A percentile compares a stretch with the other conserved stretches of the same genome.
phyloP scores from a whole-genome alignment of 805 yeast genomes.

The Cyberlindnera misumaiensis region DNA sequence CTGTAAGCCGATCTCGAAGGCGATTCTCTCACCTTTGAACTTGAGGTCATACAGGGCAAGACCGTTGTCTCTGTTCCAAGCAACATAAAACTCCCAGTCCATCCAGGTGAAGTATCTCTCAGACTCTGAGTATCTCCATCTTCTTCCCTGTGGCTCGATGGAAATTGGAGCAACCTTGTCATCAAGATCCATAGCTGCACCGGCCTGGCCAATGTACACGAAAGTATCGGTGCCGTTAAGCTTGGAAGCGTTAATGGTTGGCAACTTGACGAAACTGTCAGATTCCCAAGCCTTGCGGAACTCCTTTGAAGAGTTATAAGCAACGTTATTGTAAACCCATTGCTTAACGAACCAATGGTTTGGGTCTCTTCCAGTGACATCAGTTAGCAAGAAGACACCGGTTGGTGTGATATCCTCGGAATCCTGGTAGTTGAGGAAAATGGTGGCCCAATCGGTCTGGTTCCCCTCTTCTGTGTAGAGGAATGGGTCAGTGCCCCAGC shows the following conservation, averaged over 20 bases:
- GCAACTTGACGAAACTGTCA: conserved; percentile 14
- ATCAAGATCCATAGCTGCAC: conserved; percentile 19
- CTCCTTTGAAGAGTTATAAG: conserved; percentile 20
- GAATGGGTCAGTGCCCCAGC: conserved; percentile 22
- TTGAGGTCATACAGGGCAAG: conserved; percentile 21
- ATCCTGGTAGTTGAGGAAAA: conserved; percentile 17
- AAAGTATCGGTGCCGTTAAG: conserved; percentile 6
- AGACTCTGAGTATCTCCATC: conserved; percentile 21
- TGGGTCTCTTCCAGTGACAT: conserved; percentile 21
- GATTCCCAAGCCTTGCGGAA: conserved; percentile 26
- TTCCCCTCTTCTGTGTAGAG: conserved; percentile 14
- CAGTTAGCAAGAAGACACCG: conserved; percentile 18
- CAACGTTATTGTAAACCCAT: conserved; percentile 20
- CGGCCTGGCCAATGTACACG: conserved; percentile 9
- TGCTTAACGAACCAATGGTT: conserved; percentile 9
- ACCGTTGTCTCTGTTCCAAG: conserved; percentile 24
- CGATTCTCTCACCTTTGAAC: conserved; percentile 26
- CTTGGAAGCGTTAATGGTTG: conserved; percentile 9
- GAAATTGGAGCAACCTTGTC: conserved; percentile 19
- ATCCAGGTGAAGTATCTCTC: conserved; percentile 26
- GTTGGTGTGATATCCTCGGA: conserved; percentile 20
- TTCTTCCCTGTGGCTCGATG: conserved; percentile 24
- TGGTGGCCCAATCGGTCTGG: conserved; percentile 14
- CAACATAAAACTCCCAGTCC: conserved; percentile 24
- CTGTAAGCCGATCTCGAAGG: conserved; percentile 23